Conservation (phyloP, 2,329 filamentous ascomycete genomes). For the Monosporascus sp. region DNA sequence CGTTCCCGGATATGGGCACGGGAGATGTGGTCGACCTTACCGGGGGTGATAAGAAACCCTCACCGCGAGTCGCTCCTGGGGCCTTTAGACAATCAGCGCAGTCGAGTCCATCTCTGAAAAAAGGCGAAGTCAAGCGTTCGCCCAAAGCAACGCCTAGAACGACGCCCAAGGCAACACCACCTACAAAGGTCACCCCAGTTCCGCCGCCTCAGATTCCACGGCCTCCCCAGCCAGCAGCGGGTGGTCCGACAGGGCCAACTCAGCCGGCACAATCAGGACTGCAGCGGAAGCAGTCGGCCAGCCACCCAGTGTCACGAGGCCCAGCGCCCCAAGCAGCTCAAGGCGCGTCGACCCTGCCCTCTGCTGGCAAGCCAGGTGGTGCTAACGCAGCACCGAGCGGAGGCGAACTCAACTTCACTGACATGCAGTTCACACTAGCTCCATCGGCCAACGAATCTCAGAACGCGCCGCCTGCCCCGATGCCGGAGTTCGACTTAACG, state of each 20-base stretch:
- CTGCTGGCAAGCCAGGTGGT: conserved; percentile 8
- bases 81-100: conserved; percentile 13
- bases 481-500: conserved; percentile 41
- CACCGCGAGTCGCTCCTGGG: conserved; percentile 19
- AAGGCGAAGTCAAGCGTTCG: conserved; percentile 22
- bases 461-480: conserved; percentile 26
- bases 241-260: conserved; percentile 12
- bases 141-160: conserved; percentile 17
- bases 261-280: conserved; percentile 9
- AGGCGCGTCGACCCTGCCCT: conserved; percentile 8
- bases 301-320: conserved; percentile 13
- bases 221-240: conserved; percentile 10
- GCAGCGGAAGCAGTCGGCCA: conserved; percentile 4
- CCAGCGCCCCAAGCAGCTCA: conserved; percentile 13
- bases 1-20: conserved; percentile 54
- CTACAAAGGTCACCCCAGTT: conserved; percentile 20
- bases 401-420: conserved; percentile 47
- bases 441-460: conserved; percentile 31
- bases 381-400: conserved; percentile 15
- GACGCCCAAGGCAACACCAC: conserved; percentile 15
- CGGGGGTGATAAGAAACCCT: conserved; percentile 20
- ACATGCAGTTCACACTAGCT: conserved; percentile 53
- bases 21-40: conserved; percentile 30
- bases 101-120: conserved; percentile 17
- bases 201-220: conserved; percentile 23